A percentile compares a stretch with the other conserved stretches of the same genome.
phyloP scores from a whole-genome alignment of 805 yeast species.

The Candida silvatica region DNA sequence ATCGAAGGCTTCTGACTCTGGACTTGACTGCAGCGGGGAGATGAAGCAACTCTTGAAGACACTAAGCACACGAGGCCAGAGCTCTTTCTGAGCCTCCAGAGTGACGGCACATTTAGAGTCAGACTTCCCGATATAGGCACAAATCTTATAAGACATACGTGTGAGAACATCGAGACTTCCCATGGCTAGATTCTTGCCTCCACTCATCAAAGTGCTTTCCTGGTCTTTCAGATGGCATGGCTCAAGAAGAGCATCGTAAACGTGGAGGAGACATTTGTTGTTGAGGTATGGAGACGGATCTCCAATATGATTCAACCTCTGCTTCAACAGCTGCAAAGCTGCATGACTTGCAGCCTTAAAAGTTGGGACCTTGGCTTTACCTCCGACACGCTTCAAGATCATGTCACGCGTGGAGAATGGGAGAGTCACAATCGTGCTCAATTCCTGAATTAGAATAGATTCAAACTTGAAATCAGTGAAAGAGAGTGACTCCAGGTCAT shows the following conservation, averaged over 20 bases:
- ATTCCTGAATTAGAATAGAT: slow-evolving; percentile 41
- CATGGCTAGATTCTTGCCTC: slow-evolving; percentile 41
- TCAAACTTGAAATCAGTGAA: slow-evolving; percentile 26
- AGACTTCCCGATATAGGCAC: slow-evolving; percentile 11
- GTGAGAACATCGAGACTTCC: slow-evolving; percentile 36
- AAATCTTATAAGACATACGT: slow-evolving; percentile 25
- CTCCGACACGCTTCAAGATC: slow-evolving; percentile 43
- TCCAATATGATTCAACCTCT: slow-evolving; percentile 23
- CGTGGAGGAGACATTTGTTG: slow-evolving; percentile 36
- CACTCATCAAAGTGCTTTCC: slow-evolving; percentile 15
- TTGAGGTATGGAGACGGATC: slow-evolving; percentile 30
- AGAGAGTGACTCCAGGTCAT: slow-evolving; percentile 29
- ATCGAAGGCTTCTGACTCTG: slow-evolving; percentile 8
- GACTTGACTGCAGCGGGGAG: too few species aligned
- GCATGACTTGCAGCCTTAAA: slow-evolving; percentile 51
- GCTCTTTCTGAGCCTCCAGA: slow-evolving; percentile 10
- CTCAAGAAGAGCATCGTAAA: slow-evolving; percentile 43
- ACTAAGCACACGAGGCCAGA: slow-evolving; percentile 35
- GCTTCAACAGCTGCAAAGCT: slow-evolving; percentile 33
- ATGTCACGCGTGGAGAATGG: slow-evolving; percentile 56
- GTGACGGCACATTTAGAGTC: slow-evolving; percentile 6
- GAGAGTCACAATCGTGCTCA: slow-evolving; percentile 42
- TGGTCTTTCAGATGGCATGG: slow-evolving; percentile 36
- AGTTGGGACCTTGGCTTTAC: slow-evolving; percentile 43
- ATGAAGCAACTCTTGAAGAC: slow-evolving; percentile 33